Percentiles rank a stretch among this genome's conserved stretches.
These are phyloP conservation scores for Fermentozyma sake DNA, from an alignment of 1,139 yeast species.

Conservation along the genomic window DNA sequence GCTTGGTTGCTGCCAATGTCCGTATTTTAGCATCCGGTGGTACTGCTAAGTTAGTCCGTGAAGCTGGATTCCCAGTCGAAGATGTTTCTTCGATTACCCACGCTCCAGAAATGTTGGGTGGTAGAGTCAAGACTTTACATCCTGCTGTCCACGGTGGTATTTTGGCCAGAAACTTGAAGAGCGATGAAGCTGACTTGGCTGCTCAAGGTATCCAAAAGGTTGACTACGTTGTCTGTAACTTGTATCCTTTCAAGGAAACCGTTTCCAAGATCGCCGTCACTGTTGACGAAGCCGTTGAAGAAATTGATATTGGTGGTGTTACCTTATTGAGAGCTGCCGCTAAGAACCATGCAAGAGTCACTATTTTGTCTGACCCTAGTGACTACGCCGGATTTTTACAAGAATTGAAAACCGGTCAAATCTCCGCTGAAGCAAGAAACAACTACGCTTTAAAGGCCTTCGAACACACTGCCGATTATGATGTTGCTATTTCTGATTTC, in stretches of 20 bases:
- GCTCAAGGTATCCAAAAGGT: constrained; percentile 92
- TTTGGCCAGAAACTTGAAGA: constrained; percentile 85
- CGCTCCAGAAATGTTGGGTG: constrained; percentile 98
- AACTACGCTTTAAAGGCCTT: constrained; percentile 91
- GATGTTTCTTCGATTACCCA: constrained; percentile 93
- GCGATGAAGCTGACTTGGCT: constrained; percentile 82
- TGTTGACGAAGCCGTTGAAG: constrained; percentile 96
- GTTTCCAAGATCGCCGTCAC: constrained; percentile 94
- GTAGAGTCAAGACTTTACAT: constrained; percentile 95
- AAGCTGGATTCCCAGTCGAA: constrained; percentile 96
- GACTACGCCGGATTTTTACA: constrained; percentile 85
- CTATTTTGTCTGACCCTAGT: constrained; percentile 88
- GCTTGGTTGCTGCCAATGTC: constrained; percentile 81
- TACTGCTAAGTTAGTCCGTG: constrained; percentile 89
- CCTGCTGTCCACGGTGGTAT: constrained; percentile 99
- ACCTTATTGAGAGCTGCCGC: constrained; percentile 97
- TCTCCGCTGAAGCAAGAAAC: constrained; percentile 72
- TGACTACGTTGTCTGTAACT: constrained; percentile 93
- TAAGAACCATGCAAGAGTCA: constrained; percentile 93
- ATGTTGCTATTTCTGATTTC: constrained; percentile 90
- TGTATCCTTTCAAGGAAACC: constrained; percentile 97
- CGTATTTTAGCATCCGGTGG: constrained; percentile 96
- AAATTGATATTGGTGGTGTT: constrained; percentile 97
- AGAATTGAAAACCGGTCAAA: constrained; percentile 71
- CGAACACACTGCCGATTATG: constrained; percentile 98